These are phyloP conservation scores for Sistotremastrum niveocremeum DNA, from an alignment of 768 basidiomycete genomes.

Conservation along the genomic window DNA sequence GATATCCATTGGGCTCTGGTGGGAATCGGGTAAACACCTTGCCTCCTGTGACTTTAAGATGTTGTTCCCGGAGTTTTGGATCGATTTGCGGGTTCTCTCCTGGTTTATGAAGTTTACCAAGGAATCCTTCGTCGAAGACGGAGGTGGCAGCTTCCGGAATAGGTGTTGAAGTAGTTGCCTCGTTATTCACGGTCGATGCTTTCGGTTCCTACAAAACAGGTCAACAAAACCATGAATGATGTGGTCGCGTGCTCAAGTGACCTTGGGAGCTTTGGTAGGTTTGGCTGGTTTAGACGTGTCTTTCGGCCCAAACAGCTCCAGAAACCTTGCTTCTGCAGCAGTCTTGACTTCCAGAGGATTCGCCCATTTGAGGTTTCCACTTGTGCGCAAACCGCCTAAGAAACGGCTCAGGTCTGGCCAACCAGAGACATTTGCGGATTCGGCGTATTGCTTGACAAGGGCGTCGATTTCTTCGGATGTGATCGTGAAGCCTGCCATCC, in stretches of 20 bases:
- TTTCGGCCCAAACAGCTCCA: slow-evolving; percentile 58
- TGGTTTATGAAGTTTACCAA: slow-evolving; percentile 83
- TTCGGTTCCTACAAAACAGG: slow-evolving; percentile 30
- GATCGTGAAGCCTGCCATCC: slow-evolving; percentile 59
- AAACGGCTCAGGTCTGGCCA: slow-evolving; percentile 67
- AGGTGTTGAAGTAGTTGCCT: slow-evolving; percentile 23
- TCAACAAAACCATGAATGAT: background rate
- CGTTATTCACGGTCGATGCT: slow-evolving; percentile 18
- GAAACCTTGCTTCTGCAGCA: slow-evolving; percentile 57
- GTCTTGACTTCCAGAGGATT: slow-evolving; percentile 75
- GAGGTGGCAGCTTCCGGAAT: slow-evolving; percentile 30
- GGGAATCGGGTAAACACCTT: slow-evolving; percentile 93
- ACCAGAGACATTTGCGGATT: slow-evolving; percentile 39
- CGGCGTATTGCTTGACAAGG: slow-evolving; percentile 44
- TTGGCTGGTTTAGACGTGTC: slow-evolving; percentile 37
- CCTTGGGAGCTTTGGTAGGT: slow-evolving; percentile 3
- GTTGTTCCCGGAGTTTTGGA: slow-evolving; percentile 62
- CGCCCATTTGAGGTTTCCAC: slow-evolving; percentile 66
- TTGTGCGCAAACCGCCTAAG: slow-evolving; percentile 48
- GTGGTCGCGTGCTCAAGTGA: background rate
- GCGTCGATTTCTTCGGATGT: slow-evolving; percentile 47
- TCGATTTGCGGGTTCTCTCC: slow-evolving; percentile 87
- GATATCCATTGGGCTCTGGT: slow-evolving; percentile 94
- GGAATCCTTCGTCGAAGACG: slow-evolving; percentile 91
- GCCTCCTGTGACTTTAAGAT: slow-evolving; percentile 68